Base-by-base conservation (phyloP, 306 rosid genomes). In the Ammopiptanthus mongolicus region DNA sequence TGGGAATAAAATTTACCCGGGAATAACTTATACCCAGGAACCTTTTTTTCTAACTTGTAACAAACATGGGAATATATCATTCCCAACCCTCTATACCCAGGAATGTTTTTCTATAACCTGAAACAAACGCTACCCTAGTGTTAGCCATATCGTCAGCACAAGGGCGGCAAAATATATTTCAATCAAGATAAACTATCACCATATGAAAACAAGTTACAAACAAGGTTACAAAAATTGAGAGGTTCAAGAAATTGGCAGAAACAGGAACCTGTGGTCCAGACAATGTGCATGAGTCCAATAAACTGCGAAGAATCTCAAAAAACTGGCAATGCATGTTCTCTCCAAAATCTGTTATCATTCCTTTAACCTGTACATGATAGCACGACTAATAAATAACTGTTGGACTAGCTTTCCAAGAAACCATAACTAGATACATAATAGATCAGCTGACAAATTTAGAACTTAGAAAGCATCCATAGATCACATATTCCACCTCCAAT, bases 281-380 rank as follows among this genome's bases (percentile, higher is more conserved):
- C 86, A 94, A 74, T 2, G 96, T 83, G 81, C 87, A 81, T 4
- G 97, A 91, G 87, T 94, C 97, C 84, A 94, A 82, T 50, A 94
- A 83, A 81, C 86, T 85, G 56, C 98, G 97, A 83, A 94, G 96
- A 83, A 94, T 94, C 89, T 94, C 98, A 84, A 91, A 96, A 82
- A 94, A 94, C 87, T 94, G 98, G 77, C 98, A 94, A 76, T 94
- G 90, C 98, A 91, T 94, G 78, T 86, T 86, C 66, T 91, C 97
- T 80, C 89, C 98, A 37, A 94, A 94, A 82, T 94, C 98, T 50
- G 98, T 88, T 62, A 86, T 65, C 96, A 94, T 85, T 85, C 97
- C 98, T 55, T 91, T 89, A 44, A 94, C 96, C 98, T 94, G 84
- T 22, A 82, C 28, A 68, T 62, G 21, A 81, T 72, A 47, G 60